Conservation (phyloP, 495 filamentous ascomycete species). For the Cryomyces minteri region DNA sequence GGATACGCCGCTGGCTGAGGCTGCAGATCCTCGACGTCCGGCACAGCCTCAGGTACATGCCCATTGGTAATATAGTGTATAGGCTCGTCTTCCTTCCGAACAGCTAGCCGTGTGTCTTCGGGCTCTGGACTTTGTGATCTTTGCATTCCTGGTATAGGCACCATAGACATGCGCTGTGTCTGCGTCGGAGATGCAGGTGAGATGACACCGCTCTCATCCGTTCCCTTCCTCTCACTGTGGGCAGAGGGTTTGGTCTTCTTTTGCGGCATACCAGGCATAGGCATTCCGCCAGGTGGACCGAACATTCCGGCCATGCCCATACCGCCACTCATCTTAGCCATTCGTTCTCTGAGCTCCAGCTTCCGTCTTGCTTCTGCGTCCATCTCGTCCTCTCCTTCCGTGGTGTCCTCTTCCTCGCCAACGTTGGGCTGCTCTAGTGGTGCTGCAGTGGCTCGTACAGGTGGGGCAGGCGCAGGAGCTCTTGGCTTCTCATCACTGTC, state of each 20-base stretch:
- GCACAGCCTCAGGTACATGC: constrained; percentile 29
- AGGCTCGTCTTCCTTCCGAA: constrained; percentile 14
- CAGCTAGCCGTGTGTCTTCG: constrained; percentile 17
- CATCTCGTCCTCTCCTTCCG: constrained; percentile 57
- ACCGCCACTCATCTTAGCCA: constrained; percentile 96
- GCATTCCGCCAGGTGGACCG: constrained; percentile 56
- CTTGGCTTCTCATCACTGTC: constrained; percentile 40
- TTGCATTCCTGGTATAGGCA: constrained; percentile 57
- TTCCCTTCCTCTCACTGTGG: constrained; percentile 19
- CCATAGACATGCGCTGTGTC: constrained; percentile 48
- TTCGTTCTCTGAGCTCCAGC: constrained; percentile 78
- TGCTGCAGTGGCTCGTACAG: constrained; percentile 7
- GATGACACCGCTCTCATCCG: constrained; percentile 30
- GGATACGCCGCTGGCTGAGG: constrained; percentile 15
- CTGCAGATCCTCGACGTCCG: constrained; percentile 47
- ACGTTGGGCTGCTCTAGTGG: constrained; percentile 14
- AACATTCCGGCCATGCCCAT: constrained; percentile 97
- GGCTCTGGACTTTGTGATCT: constrained; percentile 19
- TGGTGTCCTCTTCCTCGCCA: constrained; percentile 18
- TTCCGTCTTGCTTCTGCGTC: constrained; percentile 77
- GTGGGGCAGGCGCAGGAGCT: constrained; percentile 3
- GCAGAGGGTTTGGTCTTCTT: constrained; percentile 41
- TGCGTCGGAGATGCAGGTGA: constrained; percentile 21
- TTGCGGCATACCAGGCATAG: constrained; percentile 37
- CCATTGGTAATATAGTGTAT: constrained; percentile 8